A percentile compares a stretch with the other conserved stretches of the same genome.
Conservation (phyloP, 179 eudicot genomes). For the Beta macrorhiza region DNA sequence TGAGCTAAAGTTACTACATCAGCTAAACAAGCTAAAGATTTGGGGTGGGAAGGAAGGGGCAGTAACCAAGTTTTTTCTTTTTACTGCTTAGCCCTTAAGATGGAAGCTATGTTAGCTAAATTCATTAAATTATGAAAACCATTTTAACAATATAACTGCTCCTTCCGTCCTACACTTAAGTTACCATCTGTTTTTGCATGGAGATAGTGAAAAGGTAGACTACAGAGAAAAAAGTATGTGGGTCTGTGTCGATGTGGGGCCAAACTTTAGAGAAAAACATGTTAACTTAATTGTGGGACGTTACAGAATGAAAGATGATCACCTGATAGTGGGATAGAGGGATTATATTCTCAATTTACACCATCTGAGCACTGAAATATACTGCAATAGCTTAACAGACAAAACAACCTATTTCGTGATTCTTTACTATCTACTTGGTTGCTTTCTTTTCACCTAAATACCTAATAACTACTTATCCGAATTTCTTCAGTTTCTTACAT, state of each 20-base stretch:
- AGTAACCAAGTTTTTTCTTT: neutral
- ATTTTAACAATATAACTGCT: no score
- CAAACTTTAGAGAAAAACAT: neutral
- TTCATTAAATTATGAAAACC: neutral
- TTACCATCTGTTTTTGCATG: neutral
- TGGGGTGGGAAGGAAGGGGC: neutral
- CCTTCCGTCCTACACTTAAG: neutral
- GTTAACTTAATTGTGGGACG: neutral
- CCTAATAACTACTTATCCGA: neutral
- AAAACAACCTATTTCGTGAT: neutral
- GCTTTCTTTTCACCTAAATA: neutral
- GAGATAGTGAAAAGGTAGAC: neutral
- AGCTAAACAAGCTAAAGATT: neutral
- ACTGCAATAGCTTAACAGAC: neutral
- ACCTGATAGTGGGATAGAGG: neutral
- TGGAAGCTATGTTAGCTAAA: neutral
- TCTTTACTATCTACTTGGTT: neutral
- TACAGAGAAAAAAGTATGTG: neutral
- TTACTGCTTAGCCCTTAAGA: neutral
- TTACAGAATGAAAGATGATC: neutral
- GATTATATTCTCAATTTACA: neutral
- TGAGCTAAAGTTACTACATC: neutral
- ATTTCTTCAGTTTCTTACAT: neutral
- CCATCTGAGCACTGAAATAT: neutral
- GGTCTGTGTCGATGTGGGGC: neutral